Percentiles rank a stretch among this genome's conserved stretches.
Evolutionary conservation across 1,284 basidiomycete genomes (phyloP).

Genomic region (Cutaneotrichosporon mucoides): DNA sequence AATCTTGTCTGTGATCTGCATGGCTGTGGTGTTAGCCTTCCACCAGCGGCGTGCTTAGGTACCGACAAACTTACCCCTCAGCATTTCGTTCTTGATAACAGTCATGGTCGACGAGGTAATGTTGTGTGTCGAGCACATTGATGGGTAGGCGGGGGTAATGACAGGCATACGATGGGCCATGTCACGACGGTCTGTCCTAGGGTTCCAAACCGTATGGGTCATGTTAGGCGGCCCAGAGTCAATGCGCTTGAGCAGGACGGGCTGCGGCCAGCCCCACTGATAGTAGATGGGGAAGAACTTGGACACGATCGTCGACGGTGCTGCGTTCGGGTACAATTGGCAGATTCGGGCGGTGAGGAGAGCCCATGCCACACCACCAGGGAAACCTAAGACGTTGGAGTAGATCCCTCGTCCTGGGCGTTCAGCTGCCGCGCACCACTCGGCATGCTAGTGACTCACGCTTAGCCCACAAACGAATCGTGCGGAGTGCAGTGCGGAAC

Average conservation of each 20-base stretch:
- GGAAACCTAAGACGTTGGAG: slow-evolving; percentile 95
- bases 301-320: slow-evolving; percentile 91
- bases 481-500: slow-evolving; percentile 88
- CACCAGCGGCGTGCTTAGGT: too few relatives aligned
- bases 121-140: slow-evolving; percentile 99
- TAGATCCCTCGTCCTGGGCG: slow-evolving; percentile 83
- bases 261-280: slow-evolving; percentile 98
- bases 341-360: slow-evolving; percentile 98
- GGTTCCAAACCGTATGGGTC: slow-evolving; percentile 96
- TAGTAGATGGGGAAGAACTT: slow-evolving; percentile 96
- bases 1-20: slow-evolving; percentile 89
- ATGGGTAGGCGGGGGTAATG: slow-evolving; percentile 97
- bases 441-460: slow-evolving; percentile 55
- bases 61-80: slow-evolving; percentile 60
- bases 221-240: slow-evolving; percentile 78
- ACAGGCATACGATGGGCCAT: slow-evolving; percentile 98
- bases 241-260: slow-evolving; percentile 91
- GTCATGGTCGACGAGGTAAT: slow-evolving; percentile 92
- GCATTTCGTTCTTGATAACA: slow-evolving; percentile 95
- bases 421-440: too few relatives aligned
- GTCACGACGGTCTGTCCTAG: slow-evolving; percentile 91
- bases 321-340: slow-evolving; percentile 93
- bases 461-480: slow-evolving; percentile 98
- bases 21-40: slow-evolving; percentile 55
- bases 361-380: slow-evolving; percentile 98